A percentile compares a stretch with the other conserved stretches of the same genome.
Conservation (phyloP, 2,329 filamentous ascomycete genomes). For the Xylaria arbuscula region DNA sequence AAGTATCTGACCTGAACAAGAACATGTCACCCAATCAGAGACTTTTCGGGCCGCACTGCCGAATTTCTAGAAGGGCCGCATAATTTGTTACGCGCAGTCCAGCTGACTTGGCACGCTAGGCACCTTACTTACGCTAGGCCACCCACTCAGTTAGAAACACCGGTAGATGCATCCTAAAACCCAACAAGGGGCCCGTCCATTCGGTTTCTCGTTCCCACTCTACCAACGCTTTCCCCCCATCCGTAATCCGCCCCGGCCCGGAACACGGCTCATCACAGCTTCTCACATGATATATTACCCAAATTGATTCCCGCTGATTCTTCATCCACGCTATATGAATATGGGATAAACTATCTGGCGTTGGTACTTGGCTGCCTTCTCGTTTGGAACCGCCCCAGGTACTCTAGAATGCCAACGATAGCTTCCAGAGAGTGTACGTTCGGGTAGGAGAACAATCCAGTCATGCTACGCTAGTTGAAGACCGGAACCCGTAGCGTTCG, state of each 20-base stretch:
- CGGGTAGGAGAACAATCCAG: background rate
- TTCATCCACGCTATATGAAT: constrained; percentile 1
- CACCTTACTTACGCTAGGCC: background rate
- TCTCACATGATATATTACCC: constrained; percentile 41
- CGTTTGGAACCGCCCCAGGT: background rate
- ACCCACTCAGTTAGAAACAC: background rate
- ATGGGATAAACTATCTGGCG: constrained; percentile 20
- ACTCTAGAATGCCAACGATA: constrained; percentile 14
- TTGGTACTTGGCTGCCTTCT: background rate
- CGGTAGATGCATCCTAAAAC: background rate
- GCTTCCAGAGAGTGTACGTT: background rate
- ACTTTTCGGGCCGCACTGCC: constrained; percentile 37
- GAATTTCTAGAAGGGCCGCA: constrained; percentile 21
- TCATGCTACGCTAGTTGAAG: background rate
- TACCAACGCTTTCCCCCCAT: constrained; percentile 16
- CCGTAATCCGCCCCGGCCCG: constrained; percentile 19
- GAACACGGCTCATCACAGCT: constrained; percentile 29
- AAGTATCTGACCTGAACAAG: constrained; percentile 31
- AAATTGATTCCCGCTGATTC: constrained; percentile 29
- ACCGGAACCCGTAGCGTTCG: constrained; percentile 24
- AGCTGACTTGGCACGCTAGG: constrained; percentile 25
- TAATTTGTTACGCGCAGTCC: constrained; percentile 32
- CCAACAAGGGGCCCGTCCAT: constrained; percentile 10
- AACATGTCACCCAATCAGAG: constrained; percentile 33
- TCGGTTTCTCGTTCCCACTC: constrained; percentile 10